These are phyloP conservation scores for Chaetomium sp. DNA, from an alignment of 2,329 filamentous ascomycete species.

Conservation along the genomic window DNA sequence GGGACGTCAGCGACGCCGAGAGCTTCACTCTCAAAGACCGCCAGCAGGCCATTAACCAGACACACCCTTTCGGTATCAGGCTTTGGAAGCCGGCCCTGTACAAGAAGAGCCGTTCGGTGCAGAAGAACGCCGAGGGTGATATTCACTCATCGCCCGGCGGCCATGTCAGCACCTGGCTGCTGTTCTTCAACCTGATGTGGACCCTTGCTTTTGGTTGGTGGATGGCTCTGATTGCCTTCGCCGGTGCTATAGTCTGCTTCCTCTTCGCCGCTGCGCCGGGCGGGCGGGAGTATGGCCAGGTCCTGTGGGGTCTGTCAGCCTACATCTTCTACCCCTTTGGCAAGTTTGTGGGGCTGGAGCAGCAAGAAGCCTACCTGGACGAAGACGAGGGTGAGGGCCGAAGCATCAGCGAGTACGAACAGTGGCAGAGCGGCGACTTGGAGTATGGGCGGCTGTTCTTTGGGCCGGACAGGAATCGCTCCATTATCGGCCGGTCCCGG, in stretches of 20 bases:
- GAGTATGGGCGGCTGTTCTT: conserved; percentile 97
- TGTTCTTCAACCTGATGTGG: conserved; percentile 89
- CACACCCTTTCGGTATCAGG: conserved; percentile 96
- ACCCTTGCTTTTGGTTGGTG: conserved; percentile 94
- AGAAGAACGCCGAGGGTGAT: conserved; percentile 93
- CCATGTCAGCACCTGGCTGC: conserved; percentile 78
- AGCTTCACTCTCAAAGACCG: conserved; percentile 97
- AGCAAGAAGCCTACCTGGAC: conserved; percentile 90
- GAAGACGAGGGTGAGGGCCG: conserved; percentile 95
- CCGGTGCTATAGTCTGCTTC: conserved; percentile 77
- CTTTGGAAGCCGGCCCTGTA: conserved; percentile 99
- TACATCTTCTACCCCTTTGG: conserved; percentile 97
- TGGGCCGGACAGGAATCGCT: conserved; percentile 75
- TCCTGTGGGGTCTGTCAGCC: conserved; percentile 79
- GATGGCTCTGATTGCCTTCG: conserved; percentile 75
- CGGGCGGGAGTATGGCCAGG: conserved; percentile 79
- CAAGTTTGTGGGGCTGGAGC: conserved; percentile 89
- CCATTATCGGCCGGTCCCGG: conserved; percentile 81
- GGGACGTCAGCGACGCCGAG: conserved; percentile 83
- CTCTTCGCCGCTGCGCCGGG: conserved; percentile 77
- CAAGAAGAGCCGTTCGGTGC: conserved; percentile 95
- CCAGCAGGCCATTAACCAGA: conserved; percentile 97
- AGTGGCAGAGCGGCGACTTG: conserved; percentile 97
- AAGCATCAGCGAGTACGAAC: conserved; percentile 97
- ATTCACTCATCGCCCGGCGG: conserved; percentile 94